Conservation (phyloP, 371 early-diverging fungal genomes). For the Syncephalastrum racemosum region DNA sequence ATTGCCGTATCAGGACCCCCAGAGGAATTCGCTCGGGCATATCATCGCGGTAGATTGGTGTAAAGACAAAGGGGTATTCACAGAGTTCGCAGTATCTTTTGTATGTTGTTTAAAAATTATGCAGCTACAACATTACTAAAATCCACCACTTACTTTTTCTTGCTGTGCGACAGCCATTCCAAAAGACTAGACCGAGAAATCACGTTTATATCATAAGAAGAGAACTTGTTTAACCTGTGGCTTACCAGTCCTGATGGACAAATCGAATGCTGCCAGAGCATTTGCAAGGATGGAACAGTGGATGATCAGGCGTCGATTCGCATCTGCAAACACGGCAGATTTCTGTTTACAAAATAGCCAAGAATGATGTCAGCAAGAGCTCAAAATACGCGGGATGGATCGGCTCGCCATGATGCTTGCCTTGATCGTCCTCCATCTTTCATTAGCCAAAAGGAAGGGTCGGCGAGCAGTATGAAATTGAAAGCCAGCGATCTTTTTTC, state of each 20-base stretch:
- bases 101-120: constrained; percentile 5
- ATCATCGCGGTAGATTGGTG: constrained; percentile 68
- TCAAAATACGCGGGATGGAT: neutral
- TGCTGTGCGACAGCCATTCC: constrained; percentile 86
- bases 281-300: constrained; percentile 87
- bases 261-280: constrained; percentile 90
- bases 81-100: constrained; percentile 80
- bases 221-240: no score
- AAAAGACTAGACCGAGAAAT: constrained; percentile 51
- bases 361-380: neutral
- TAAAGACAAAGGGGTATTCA: constrained; percentile 72
- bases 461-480: neutral
- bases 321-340: constrained; percentile 90
- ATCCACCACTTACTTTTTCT: constrained; percentile 58
- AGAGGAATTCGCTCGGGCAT: constrained; percentile 74
- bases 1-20: constrained; percentile 47
- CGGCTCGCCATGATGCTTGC: constrained; percentile 7
- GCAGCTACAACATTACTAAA: neutral
- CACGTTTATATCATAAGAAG: neutral
- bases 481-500: constrained; percentile 12
- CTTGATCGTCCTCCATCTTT: constrained; percentile 27
- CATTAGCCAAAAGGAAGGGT: constrained; percentile 10
- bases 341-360: constrained; percentile 25
- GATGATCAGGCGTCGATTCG: constrained; percentile 73
- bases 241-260: constrained; percentile 85